phyloP scores from a whole-genome alignment of 495 filamentous ascomycete genomes.

The Podospora comata region DNA sequence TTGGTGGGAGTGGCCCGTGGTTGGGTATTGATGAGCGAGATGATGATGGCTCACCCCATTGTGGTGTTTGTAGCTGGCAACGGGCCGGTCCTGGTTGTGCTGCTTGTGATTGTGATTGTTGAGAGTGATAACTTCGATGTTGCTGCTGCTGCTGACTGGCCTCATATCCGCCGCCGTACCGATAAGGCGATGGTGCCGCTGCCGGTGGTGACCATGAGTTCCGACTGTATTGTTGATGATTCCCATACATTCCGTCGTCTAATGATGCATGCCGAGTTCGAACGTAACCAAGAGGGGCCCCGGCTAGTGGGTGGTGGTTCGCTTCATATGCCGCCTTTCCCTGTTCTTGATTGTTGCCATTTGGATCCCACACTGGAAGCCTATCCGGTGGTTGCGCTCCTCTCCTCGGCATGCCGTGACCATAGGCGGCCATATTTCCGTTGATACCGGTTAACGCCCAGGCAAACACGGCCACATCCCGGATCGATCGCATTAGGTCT shows the following conservation, averaged over 20 bases:
- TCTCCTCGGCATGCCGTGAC: conserved; percentile 58
- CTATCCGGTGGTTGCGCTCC: conserved; percentile 57
- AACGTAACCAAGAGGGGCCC: conserved; percentile 8
- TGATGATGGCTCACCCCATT: conserved; percentile 2
- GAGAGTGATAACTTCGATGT: not conserved
- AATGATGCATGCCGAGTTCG: conserved; percentile 20
- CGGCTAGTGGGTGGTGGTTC: conserved; percentile 3
- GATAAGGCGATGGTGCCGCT: conserved; percentile 1
- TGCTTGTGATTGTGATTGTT: not conserved
- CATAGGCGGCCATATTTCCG: conserved; percentile 63
- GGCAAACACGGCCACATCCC: conserved; percentile 79
- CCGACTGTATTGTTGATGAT: not conserved
- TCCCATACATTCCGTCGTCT: conserved; percentile 19
- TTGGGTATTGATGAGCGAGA: not conserved
- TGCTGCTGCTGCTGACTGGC: not conserved
- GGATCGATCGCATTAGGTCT: conserved; percentile 74
- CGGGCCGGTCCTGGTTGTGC: not conserved
- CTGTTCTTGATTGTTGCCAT: conserved; percentile 1
- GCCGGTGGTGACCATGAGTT: not conserved
- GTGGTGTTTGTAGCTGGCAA: not conserved
- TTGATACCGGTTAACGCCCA: conserved; percentile 83
- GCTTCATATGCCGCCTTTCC: not conserved
- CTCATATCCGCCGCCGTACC: conserved; percentile 10
- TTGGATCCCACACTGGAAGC: conserved; percentile 54
- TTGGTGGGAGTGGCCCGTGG: not conserved